phyloP scores from a whole-genome alignment of 768 basidiomycete species.

The Boletus subparvulus region DNA sequence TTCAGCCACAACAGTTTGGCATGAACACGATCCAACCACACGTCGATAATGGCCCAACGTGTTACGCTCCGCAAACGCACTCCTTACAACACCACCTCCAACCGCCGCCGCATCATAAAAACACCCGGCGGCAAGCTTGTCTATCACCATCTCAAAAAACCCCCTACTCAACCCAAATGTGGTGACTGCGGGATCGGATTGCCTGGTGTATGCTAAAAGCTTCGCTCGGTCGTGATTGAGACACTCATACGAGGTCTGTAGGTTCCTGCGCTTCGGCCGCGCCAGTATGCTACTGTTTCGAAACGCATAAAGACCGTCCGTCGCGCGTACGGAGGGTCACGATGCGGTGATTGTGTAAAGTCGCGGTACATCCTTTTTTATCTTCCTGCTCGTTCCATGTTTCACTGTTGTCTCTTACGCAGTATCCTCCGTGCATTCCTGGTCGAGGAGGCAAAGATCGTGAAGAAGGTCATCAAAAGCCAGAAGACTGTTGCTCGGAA shows the following conservation, averaged over 20 bases:
- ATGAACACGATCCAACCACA: neutral
- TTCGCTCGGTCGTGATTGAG: neutral
- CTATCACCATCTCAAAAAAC: slow-evolving; percentile 98
- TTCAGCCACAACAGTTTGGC: slow-evolving; percentile 19
- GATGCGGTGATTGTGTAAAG: slow-evolving; percentile 95
- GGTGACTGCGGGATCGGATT: slow-evolving; percentile 97
- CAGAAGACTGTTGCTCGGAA: slow-evolving; percentile 40
- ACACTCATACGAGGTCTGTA: slow-evolving; percentile 31
- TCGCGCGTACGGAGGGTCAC: slow-evolving; percentile 95
- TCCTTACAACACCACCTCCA: slow-evolving; percentile 97
- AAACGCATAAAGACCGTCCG: slow-evolving; percentile 97
- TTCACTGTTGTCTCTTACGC: neutral
- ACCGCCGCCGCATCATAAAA: slow-evolving; percentile 92
- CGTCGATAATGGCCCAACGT: slow-evolving; percentile 86
- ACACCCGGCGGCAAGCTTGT: slow-evolving; percentile 98
- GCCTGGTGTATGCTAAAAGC: slow-evolving; percentile 74
- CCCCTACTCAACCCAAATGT: slow-evolving; percentile 88
- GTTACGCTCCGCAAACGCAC: slow-evolving; percentile 99
- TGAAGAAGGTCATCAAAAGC: slow-evolving; percentile 98
- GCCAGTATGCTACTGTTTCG: slow-evolving; percentile 92
- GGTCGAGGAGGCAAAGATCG: slow-evolving; percentile 99
- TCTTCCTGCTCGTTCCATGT: neutral
- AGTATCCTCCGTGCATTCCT: slow-evolving; percentile 98
- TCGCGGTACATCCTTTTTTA: slow-evolving; percentile 64
- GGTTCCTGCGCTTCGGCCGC: slow-evolving; percentile 95